Evolutionary conservation across 164 flowering plant species (phyloP).

Genomic region (Vitis amurensis): DNA sequence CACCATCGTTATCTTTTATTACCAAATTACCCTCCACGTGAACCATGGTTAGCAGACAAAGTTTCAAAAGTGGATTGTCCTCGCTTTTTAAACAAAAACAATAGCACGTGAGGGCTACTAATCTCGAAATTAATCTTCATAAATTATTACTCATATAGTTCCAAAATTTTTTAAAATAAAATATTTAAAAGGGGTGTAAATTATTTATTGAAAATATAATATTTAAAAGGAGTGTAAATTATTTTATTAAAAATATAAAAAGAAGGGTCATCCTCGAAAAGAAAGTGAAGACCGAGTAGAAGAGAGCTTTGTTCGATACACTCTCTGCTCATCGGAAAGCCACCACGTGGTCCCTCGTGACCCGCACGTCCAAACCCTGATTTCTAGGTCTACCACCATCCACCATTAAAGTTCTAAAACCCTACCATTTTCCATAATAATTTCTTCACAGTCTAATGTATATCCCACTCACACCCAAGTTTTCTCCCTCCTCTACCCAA

Average conservation of each 20-base stretch:
- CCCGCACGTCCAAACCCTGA: constrained; percentile 41
- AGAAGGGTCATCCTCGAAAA: constrained; percentile 16
- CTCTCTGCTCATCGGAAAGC: constrained; percentile 2
- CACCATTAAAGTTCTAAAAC: neutral
- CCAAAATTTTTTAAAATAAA: constrained; percentile 7
- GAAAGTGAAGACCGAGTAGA: neutral
- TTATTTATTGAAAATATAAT: neutral
- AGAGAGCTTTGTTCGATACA: constrained; percentile 21
- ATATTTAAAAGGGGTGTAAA: neutral
- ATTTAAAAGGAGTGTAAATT: neutral
- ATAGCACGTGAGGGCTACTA: constrained; percentile 18
- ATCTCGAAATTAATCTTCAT: neutral
- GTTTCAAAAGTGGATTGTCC: too few species aligned
- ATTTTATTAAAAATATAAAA: constrained; percentile 6
- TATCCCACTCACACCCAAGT: too few species aligned
- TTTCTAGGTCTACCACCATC: constrained; percentile 26
- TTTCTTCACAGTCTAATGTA: too few species aligned
- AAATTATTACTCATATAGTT: constrained; percentile 7
- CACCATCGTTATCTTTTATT: too few species aligned
- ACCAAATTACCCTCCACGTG: too few species aligned
- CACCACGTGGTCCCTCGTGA: constrained; percentile 50
- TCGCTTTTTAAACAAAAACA: constrained; percentile 5
- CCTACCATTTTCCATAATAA: too few species aligned
- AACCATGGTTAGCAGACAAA: too few species aligned
- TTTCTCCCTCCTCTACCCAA: too few species aligned